Conservation (phyloP, 371 early-diverging fungal species). For the Cokeromyces recurvatus region DNA sequence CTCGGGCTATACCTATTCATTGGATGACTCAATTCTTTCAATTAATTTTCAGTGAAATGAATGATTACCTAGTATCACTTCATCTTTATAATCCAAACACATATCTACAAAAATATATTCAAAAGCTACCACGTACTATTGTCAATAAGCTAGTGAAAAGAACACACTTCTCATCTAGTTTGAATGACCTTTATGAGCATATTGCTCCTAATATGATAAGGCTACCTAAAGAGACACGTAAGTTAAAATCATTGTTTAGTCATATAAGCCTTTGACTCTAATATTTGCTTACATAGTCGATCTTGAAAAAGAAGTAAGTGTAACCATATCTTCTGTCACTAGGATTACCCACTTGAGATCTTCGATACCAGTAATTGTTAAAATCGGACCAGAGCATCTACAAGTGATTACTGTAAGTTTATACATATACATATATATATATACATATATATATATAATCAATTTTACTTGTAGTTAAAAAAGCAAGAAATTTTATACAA, state of each 20-base stretch:
- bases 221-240: slow-evolving; percentile 71
- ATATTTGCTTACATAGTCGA: slow-evolving; percentile 41
- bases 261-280: neutral
- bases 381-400: slow-evolving; percentile 77
- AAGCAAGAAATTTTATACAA: slow-evolving; percentile 69
- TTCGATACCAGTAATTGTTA: slow-evolving; percentile 73
- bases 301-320: slow-evolving; percentile 61
- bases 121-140: slow-evolving; percentile 51
- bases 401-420: slow-evolving; percentile 69
- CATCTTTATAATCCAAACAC: slow-evolving; percentile 79
- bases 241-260: neutral
- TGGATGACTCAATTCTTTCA: slow-evolving; percentile 75
- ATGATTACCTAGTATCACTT: slow-evolving; percentile 46
- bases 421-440: too few relatives aligned
- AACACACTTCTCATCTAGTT: slow-evolving; percentile 53
- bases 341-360: slow-evolving; percentile 53
- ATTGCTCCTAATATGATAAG: slow-evolving; percentile 64
- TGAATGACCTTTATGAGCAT: slow-evolving; percentile 66
- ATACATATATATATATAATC: neutral
- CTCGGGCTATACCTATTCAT: slow-evolving; percentile 73
- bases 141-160: slow-evolving; percentile 58
- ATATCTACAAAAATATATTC: slow-evolving; percentile 61
- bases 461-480: slow-evolving; percentile 14
- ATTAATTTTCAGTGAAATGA: slow-evolving; percentile 62
- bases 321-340: slow-evolving; percentile 59